Conservation (phyloP, 2,329 filamentous ascomycete species). For the Colletotrichum sp. region DNA sequence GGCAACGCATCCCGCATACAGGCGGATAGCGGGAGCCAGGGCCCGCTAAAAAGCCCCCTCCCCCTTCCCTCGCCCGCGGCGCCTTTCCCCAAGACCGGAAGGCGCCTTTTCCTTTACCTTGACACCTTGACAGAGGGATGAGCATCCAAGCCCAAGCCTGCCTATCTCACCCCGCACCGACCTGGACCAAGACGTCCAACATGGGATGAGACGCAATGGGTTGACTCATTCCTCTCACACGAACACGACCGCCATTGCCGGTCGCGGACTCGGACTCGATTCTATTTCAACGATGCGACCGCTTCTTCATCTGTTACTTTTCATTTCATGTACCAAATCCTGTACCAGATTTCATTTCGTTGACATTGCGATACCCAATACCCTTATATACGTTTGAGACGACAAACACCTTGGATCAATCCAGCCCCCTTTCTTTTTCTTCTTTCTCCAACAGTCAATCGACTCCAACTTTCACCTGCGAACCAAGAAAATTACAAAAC, state of each 20-base stretch:
- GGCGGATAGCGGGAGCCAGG: neutral
- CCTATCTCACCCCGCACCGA: neutral
- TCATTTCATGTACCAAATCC: constrained; percentile 7
- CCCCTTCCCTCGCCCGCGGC: neutral
- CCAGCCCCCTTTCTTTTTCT: neutral
- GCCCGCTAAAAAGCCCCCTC: neutral
- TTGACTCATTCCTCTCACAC: constrained; percentile 14
- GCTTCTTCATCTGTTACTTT: neutral
- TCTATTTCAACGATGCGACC: neutral
- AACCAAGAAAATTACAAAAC: neutral
- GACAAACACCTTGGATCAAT: neutral
- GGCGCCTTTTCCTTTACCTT: neutral
- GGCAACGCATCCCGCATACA: constrained; percentile 5
- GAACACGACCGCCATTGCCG: neutral
- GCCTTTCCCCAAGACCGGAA: neutral
- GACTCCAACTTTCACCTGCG: neutral
- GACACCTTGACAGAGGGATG: neutral
- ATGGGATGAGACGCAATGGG: constrained; percentile 1
- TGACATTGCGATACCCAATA: constrained; percentile 14
- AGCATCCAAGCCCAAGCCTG: neutral
- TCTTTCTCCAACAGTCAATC: neutral
- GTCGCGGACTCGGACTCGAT: neutral
- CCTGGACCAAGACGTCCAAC: neutral
- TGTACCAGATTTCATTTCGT: constrained; percentile 7
- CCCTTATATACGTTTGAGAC: constrained; percentile 7